These are phyloP conservation scores for Erodium maritimum DNA, from an alignment of 345 rosid species.

Conservation along the genomic window DNA sequence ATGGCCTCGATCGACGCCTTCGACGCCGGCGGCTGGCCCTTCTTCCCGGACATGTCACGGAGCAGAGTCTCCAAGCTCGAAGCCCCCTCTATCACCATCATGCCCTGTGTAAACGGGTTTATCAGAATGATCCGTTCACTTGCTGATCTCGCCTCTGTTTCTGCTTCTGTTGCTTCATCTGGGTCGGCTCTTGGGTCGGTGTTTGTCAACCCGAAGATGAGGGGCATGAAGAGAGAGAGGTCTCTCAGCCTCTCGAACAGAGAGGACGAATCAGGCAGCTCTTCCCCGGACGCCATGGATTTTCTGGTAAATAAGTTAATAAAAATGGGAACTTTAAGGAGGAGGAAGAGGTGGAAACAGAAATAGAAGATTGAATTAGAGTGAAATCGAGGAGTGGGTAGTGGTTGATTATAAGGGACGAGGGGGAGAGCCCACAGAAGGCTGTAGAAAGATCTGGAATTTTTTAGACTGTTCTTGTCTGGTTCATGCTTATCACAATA, in stretches of 20 bases:
- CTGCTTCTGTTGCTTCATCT: conserved; percentile 17
- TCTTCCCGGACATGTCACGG: conserved; percentile 19
- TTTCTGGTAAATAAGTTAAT: neutral
- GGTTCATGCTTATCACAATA: neutral
- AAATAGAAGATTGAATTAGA: neutral
- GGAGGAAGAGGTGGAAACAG: too few species aligned
- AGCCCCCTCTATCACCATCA: conserved; percentile 49
- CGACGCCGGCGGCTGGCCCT: conserved; percentile 72
- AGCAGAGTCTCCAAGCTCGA: conserved; percentile 33
- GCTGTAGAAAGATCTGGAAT: conserved; percentile 46
- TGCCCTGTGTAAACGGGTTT: conserved; percentile 55
- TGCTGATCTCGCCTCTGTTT: neutral
- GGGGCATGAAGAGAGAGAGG: conserved; percentile 30
- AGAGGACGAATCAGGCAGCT: conserved; percentile 27
- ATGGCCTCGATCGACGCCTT: conserved; percentile 57
- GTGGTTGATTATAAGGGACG: neutral
- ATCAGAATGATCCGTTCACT: conserved; percentile 43
- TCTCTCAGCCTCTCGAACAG: conserved; percentile 31
- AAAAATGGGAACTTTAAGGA: neutral
- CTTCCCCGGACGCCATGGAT: conserved; percentile 26
- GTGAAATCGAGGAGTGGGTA: neutral
- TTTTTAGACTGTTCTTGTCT: neutral
- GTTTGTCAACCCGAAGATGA: conserved; percentile 40
- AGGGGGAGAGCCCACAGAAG: conserved; percentile 17
- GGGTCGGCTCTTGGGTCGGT: conserved; percentile 9